These are phyloP conservation scores for Suhomyces bokatorum DNA, from an alignment of 1,139 yeast genomes.

Conservation along the genomic window DNA sequence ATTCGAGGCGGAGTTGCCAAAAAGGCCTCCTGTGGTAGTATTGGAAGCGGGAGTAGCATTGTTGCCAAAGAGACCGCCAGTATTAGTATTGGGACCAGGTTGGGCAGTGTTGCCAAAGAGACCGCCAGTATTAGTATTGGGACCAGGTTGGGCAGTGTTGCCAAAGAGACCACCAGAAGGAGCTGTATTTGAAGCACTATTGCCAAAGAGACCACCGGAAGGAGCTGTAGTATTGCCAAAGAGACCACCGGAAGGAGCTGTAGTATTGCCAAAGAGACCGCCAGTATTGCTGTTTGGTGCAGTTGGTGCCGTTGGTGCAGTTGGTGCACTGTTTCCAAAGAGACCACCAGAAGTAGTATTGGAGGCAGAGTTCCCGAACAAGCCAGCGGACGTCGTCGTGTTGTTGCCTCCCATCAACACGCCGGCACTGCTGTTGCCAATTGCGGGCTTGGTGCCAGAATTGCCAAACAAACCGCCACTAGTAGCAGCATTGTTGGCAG, in stretches of 20 bases:
- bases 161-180: slow-evolving; percentile 7
- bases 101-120: slow-evolving; percentile 8
- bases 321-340: background rate
- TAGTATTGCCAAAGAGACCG: background rate
- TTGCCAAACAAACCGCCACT: slow-evolving; percentile 6
- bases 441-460: background rate
- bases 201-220: slow-evolving; percentile 8
- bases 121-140: background rate
- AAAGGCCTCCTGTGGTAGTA: too few species aligned
- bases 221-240: too few species aligned
- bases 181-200: background rate
- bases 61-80: background rate
- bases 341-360: background rate
- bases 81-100: background rate
- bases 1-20: too few species aligned
- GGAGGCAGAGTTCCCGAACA: slow-evolving; percentile 19
- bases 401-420: too few species aligned
- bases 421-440: too few species aligned
- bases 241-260: too few species aligned
- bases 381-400: slow-evolving; percentile 6
- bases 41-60: too few species aligned
- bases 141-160: background rate
- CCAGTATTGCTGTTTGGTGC: too few species aligned
- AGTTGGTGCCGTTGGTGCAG: too few species aligned
- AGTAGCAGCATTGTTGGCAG: slow-evolving; percentile 11